These are phyloP conservation scores for Scutellaria baicalensis DNA, from an alignment of 257 asterid species.

Conservation along the genomic window DNA sequence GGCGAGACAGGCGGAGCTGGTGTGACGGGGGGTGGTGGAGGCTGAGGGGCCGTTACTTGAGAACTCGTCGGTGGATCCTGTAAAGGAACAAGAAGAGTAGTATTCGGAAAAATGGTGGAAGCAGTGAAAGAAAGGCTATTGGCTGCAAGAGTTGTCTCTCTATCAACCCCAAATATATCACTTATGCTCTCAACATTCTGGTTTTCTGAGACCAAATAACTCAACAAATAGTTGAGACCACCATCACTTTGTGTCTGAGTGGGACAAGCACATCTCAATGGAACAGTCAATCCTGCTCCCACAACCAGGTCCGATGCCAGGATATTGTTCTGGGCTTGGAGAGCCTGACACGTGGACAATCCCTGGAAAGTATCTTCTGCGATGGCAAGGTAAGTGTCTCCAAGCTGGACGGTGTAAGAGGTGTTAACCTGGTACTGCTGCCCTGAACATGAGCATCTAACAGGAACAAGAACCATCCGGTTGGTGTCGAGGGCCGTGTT, in stretches of 20 bases:
- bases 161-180: constrained; percentile 28
- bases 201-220: constrained; percentile 36
- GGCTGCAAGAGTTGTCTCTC: constrained; percentile 32
- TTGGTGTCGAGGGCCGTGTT: constrained; percentile 18
- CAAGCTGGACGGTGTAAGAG: constrained; percentile 26
- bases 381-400: constrained; percentile 6
- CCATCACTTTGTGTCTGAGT: constrained; percentile 39
- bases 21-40: constrained; percentile 37
- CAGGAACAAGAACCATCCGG: constrained; percentile 54
- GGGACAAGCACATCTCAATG: constrained; percentile 85
- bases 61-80: constrained; percentile 42
- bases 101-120: constrained; percentile 29
- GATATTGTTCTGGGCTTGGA: constrained; percentile 35
- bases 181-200: constrained; percentile 30
- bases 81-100: constrained; percentile 73
- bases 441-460: constrained; percentile 75
- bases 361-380: constrained; percentile 54
- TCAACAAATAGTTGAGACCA: constrained; percentile 52
- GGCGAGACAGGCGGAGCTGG: constrained; percentile 22
- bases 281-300: constrained; percentile 47
- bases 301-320: background rate
- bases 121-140: constrained; percentile 39
- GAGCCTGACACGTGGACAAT: constrained; percentile 63
- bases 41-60: constrained; percentile 40
- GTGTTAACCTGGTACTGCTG: constrained; percentile 42